Base-by-base conservation (phyloP, 129 eudicot genomes). In the Ambrosia artemisiifolia region DNA sequence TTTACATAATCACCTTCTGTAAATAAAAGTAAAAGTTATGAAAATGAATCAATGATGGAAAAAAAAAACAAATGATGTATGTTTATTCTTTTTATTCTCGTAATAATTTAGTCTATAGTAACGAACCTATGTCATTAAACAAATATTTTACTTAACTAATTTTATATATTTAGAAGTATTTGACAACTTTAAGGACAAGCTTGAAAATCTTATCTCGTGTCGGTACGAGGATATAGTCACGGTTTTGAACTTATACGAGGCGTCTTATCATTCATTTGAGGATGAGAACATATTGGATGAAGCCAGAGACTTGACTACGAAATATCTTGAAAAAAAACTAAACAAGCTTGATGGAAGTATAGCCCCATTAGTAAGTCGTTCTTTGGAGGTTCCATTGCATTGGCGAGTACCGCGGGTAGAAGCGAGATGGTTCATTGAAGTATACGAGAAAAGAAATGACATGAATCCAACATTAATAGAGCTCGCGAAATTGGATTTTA, bases 381-480 rank as follows among this genome's bases (percentile, higher is more conserved):
- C 80, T 42, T 66, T 75, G 67, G 80, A 75, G 74, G 42, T 67
- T 56, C 80, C 80, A 4, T 24, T 69, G 32, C 80, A 76, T 47
- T 68, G 70, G 80, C 59, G 80, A 69, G 80, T 76, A 4, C 70
- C 80, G 11, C 40, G 80, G 34, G n/a, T 68, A 35, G 80, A 76
- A 36, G 20, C 80, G 0, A 68, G 62, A 24, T 76, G 80, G 80
- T 76, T 68, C 36, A 69, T 76, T 4, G 44, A 76, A 34, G 13
- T 2, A 10, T 59, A 34, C 10, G 51, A 76, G 34, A 47, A 76
- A 32, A 20, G 55, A 28, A 55, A 47, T 55, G 47, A 10, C 73
- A 46, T 46, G 30, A 46, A 68, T 47, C 80, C 19, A 3, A 6
- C 42, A 8, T n/a, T 76, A 43, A 34, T 59, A 7, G 80, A 76